Evolutionary conservation across 768 basidiomycete species (phyloP).

Genomic region (Tylopilus sp.): DNA sequence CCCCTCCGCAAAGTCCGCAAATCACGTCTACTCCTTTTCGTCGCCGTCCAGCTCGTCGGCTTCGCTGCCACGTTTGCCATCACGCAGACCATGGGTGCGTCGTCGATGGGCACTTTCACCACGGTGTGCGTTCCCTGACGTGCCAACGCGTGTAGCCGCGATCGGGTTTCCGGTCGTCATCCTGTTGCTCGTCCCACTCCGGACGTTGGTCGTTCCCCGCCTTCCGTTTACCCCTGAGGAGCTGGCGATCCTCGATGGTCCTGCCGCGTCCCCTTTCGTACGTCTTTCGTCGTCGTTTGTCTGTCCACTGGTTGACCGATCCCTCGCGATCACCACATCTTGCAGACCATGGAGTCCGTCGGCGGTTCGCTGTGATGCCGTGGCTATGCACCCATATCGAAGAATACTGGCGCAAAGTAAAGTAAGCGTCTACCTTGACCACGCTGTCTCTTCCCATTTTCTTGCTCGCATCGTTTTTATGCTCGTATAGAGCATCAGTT

Average conservation of each 20-base stretch:
- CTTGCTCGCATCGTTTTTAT: too few species aligned
- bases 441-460: too few species aligned
- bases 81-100: slow-evolving; percentile 81
- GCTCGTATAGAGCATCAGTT: too few species aligned
- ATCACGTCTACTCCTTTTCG: slow-evolving; percentile 67
- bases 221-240: slow-evolving; percentile 77
- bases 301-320: too few species aligned
- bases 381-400: too few species aligned
- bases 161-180: slow-evolving; percentile 92
- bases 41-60: slow-evolving; percentile 71
- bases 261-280: slow-evolving; percentile 84
- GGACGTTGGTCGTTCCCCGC: slow-evolving; percentile 66
- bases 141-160: slow-evolving; percentile 49
- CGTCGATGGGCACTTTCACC: neutral
- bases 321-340: neutral
- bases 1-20: slow-evolving; percentile 74
- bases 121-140: neutral
- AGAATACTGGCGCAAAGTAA: too few species aligned
- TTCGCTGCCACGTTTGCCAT: slow-evolving; percentile 90
- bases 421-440: too few species aligned
- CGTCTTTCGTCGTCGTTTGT: slow-evolving; percentile 35
- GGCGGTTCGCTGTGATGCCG: slow-evolving; percentile 29
- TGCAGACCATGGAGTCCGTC: slow-evolving; percentile 44
- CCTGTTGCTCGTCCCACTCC: slow-evolving; percentile 74
- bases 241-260: slow-evolving; percentile 81